Evolutionary conservation across 2,329 filamentous ascomycete species (phyloP).

Genomic region (Leptodontidium sp.): DNA sequence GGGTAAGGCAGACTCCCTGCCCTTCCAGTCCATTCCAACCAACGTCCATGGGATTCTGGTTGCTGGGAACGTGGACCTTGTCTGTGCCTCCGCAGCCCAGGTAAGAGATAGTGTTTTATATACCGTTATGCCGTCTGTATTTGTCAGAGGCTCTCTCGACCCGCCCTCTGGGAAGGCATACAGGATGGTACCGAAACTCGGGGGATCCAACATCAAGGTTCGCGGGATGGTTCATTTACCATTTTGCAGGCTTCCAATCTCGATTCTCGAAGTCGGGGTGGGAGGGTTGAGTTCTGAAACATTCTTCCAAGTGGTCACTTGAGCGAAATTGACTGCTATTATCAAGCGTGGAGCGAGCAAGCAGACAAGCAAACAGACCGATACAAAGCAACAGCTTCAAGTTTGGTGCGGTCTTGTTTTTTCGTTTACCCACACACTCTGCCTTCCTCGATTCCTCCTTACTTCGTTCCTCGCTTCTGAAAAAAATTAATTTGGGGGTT

Average conservation of each 20-base stretch:
- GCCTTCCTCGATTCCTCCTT: too few species aligned
- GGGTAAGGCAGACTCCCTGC: background rate
- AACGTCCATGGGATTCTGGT: background rate
- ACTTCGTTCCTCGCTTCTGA: background rate
- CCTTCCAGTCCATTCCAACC: background rate
- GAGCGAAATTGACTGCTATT: conserved; percentile 1
- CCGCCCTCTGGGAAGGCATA: too few species aligned
- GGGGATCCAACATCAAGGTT: conserved; percentile 1
- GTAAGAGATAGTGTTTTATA: background rate
- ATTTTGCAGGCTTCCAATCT: background rate
- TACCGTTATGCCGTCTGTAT: background rate
- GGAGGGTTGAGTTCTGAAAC: background rate
- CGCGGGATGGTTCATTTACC: background rate
- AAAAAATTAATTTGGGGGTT: background rate
- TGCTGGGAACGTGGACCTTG: background rate
- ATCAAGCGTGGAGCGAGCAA: background rate
- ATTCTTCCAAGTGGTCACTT: background rate
- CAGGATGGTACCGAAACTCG: background rate
- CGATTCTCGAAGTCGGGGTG: background rate
- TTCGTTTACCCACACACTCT: too few species aligned
- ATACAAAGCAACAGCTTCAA: too few species aligned
- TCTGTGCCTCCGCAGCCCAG: background rate
- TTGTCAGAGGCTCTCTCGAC: background rate
- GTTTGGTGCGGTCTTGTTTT: too few species aligned
- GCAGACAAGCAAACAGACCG: background rate